Base-by-base conservation (phyloP, 148 eudicot genomes). In the Vaccinium vitisidaea region DNA sequence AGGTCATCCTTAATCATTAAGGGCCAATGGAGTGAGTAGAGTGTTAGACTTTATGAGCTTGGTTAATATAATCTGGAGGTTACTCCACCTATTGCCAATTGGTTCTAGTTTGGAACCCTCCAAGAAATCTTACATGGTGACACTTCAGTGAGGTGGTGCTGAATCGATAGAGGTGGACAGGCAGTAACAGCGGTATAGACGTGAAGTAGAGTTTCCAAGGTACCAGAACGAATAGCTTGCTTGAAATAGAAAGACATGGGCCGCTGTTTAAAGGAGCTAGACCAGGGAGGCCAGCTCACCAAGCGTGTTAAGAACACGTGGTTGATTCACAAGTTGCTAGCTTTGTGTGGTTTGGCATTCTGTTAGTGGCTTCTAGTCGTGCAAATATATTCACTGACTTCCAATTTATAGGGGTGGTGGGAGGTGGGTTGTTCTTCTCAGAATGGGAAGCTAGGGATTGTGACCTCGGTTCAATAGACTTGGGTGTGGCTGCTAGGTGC, bases 261-360 rank as follows among this genome's bases (percentile, higher is more conserved):
- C 50, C 23, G 9, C 50, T 75, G 43, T 46, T 75, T 10, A 75
- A 32, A 16, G 48, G 27, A 46, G 50, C 18, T 18, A 48, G 23
- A 27, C 39, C 0, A 36, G 3, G 21, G 3, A 32, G 49, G 48
- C 48, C 49, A 32, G 48, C 76, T 32, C 18, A 70, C 18, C 39
- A 10, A 23, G 14, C 2, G 15, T 65, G 70, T 13, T 23, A 11
- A 21, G 36, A 67, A 27, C 36, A 27, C 7, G 0, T 23, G 39
- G 39, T 25, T 36, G 21, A 30, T 5, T 9, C 46, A 71, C 9
- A 32, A 36, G 76, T 13, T 16, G 52, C 6, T 21, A 43, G 52
- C 50, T 75, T 74, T 75, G 79, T 11, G 23, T 75, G 79, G 54
- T 48, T 43, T 75, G 79, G n/a, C 12, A 46, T 75, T 46, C 21